Conservation (phyloP, 202 grass and related monocot genomes). For the Setaria italica region DNA sequence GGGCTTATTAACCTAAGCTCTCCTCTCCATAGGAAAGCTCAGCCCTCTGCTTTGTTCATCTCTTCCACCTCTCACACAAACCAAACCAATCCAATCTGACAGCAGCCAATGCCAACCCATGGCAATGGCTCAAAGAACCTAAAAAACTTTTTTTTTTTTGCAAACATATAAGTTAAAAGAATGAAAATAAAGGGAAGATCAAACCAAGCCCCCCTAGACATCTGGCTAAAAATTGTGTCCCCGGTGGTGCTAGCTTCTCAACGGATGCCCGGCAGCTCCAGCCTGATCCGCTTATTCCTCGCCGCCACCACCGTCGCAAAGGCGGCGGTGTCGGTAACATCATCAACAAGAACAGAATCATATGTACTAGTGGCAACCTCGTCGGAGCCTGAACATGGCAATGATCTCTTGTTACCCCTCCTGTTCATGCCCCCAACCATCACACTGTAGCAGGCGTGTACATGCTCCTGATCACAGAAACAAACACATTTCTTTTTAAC, state of each 20-base stretch:
- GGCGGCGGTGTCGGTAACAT: conserved; percentile 50
- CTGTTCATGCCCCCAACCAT: conserved; percentile 66
- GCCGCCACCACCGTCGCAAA: conserved; percentile 39
- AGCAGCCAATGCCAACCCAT: conserved; percentile 61
- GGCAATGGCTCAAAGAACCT: conserved; percentile 56
- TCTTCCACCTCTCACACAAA: conserved; percentile 55
- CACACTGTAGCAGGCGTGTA: conserved; percentile 75
- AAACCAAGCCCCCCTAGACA: conserved; percentile 71
- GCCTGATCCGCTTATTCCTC: conserved; percentile 80
- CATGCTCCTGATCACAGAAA: conserved; percentile 70
- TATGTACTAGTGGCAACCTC: conserved; percentile 59
- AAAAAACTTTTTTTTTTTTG: conserved; percentile 46
- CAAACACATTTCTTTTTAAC: neutral
- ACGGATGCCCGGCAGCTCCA: conserved; percentile 66
- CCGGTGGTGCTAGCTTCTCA: conserved; percentile 65
- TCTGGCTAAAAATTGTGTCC: conserved; percentile 65
- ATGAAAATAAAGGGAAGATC: conserved; percentile 31
- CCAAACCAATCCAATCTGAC: conserved; percentile 65
- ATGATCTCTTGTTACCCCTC: conserved; percentile 56
- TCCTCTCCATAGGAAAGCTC: conserved; percentile 68
- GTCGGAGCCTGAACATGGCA: conserved; percentile 54
- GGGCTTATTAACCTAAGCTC: conserved; percentile 49
- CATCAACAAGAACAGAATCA: conserved; percentile 65
- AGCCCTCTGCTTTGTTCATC: conserved; percentile 51
- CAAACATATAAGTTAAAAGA: conserved; percentile 50